Percentiles rank a stretch among this genome's conserved stretches.
Evolutionary conservation across 192 early-diverging fungal species (phyloP).

Genomic region (Coemansia sp.): DNA sequence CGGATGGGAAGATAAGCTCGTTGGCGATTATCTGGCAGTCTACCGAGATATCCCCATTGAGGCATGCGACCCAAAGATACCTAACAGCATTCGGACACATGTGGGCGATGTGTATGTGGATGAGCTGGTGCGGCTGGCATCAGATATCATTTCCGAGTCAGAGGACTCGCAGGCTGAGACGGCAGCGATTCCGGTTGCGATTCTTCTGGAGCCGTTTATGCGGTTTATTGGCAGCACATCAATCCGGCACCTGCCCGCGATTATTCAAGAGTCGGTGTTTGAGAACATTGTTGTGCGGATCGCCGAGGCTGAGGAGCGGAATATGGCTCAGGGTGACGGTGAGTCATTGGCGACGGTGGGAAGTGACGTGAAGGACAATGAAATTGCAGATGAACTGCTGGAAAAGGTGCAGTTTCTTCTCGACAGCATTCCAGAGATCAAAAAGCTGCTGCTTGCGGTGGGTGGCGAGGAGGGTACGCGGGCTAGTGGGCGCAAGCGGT

Average conservation of each 20-base stretch:
- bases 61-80: conserved; percentile 36
- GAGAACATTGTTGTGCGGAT: conserved; percentile 47
- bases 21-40: conserved; percentile 22
- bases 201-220: conserved; percentile 48
- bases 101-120: conserved; percentile 48
- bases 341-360: neutral
- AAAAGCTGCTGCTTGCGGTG: conserved; percentile 37
- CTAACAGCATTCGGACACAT: conserved; percentile 42
- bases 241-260: conserved; percentile 39
- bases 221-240: conserved; percentile 39
- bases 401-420: conserved; percentile 34
- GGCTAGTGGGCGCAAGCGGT: conserved; percentile 38
- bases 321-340: conserved; percentile 7
- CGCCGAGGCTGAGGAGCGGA: conserved; percentile 46
- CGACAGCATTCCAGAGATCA: conserved; percentile 42
- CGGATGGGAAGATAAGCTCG: conserved; percentile 35
- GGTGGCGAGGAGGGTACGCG: conserved; percentile 24
- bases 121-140: conserved; percentile 39
- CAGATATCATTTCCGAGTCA: conserved; percentile 8
- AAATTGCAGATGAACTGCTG: conserved; percentile 37
- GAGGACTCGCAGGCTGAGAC: conserved; percentile 12
- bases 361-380: conserved; percentile 22
- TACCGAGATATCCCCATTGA: conserved; percentile 27
- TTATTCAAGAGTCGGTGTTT: conserved; percentile 44
- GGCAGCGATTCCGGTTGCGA: conserved; percentile 32